Percentiles rank a stretch among this genome's conserved stretches.
Conservation (phyloP, 441 rosid genomes). For the Aleurites moluccanus region DNA sequence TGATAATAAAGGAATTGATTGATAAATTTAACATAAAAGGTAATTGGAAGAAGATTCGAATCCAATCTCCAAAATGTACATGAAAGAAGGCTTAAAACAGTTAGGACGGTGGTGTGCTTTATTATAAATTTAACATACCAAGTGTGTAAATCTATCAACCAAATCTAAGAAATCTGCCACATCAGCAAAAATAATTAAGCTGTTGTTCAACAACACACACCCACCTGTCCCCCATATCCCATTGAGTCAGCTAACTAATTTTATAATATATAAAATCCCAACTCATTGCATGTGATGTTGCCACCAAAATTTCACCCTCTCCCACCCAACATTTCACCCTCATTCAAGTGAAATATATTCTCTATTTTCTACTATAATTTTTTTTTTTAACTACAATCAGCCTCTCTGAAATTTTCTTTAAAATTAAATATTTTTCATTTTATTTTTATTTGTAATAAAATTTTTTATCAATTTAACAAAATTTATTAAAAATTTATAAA, state of each 20-base stretch:
- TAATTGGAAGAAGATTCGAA: not conserved
- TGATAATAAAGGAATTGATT: no score
- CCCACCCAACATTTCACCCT: constrained; percentile 6
- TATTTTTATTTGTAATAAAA: no score
- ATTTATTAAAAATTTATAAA: no score
- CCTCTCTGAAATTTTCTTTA: no score
- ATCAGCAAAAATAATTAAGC: constrained; percentile 27
- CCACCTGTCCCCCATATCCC: not conserved
- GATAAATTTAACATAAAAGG: no score
- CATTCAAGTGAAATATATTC: not conserved
- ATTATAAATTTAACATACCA: no score
- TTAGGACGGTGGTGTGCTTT: constrained; percentile 17
- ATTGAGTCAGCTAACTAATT: not conserved
- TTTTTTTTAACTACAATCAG: no score
- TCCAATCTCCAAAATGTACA: not conserved
- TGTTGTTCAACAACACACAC: constrained; percentile 30
- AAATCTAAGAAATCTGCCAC: constrained; percentile 29
- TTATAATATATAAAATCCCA: not conserved
- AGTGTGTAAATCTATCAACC: constrained; percentile 24
- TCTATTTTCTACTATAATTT: not conserved
- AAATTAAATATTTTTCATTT: no score
- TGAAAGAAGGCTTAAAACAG: not conserved
- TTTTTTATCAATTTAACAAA: no score
- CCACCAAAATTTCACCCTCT: constrained; percentile 26
- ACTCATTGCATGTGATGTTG: constrained; percentile 38